A percentile compares a stretch with the other conserved stretches of the same genome.
These are phyloP conservation scores for Lentinus brumalis DNA, from an alignment of 768 basidiomycete genomes.

Conservation along the genomic window DNA sequence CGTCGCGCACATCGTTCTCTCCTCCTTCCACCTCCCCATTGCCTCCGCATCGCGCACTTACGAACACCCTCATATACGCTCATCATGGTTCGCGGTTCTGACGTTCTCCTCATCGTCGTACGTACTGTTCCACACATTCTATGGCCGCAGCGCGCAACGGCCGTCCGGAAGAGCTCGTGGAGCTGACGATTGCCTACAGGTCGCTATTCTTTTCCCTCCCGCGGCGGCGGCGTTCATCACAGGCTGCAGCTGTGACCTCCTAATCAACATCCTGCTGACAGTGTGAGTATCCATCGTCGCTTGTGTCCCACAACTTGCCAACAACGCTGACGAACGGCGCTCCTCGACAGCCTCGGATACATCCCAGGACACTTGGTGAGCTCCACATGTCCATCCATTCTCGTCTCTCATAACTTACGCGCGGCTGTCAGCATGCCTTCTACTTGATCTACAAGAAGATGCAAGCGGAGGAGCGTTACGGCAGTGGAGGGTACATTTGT, in stretches of 20 bases:
- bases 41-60: background rate
- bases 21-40: background rate
- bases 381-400: background rate
- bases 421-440: conserved; percentile 64
- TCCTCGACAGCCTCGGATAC: conserved; percentile 63
- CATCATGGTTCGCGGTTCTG: conserved; percentile 53
- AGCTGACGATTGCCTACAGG: conserved; percentile 39
- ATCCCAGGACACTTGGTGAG: conserved; percentile 62
- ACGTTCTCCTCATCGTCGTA: conserved; percentile 79
- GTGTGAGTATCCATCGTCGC: conserved; percentile 48
- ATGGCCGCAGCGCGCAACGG: too few species aligned
- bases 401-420: background rate
- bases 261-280: conserved; percentile 82
- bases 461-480: conserved; percentile 83
- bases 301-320: background rate
- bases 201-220: conserved; percentile 80
- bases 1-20: background rate
- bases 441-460: conserved; percentile 92
- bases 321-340: conserved; percentile 7
- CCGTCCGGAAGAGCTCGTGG: background rate
- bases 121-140: conserved; percentile 27
- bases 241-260: conserved; percentile 84
- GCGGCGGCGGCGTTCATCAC: conserved; percentile 77
- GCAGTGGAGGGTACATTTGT: conserved; percentile 77
- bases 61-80: background rate